These are phyloP conservation scores for Blumeria graminis DNA, from an alignment of 2,329 filamentous ascomycete genomes.

Conservation along the genomic window DNA sequence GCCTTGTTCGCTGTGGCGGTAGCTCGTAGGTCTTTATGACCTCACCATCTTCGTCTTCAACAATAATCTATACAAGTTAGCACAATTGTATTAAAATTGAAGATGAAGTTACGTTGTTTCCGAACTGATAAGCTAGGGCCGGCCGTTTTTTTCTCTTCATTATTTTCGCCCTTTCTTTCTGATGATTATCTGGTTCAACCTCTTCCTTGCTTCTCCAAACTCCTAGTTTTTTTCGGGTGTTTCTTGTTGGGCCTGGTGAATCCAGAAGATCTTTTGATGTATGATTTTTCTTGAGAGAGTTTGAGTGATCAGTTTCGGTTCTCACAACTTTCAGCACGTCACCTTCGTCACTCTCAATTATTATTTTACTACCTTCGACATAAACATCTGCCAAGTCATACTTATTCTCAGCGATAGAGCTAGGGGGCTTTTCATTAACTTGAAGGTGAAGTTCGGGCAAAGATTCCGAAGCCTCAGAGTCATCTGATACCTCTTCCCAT, in stretches of 20 bases:
- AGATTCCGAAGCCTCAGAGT: neutral
- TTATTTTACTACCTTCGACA: constrained; percentile 53
- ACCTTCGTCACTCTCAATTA: constrained; percentile 70
- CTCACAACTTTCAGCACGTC: constrained; percentile 53
- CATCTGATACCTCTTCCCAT: no score
- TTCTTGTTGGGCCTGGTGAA: constrained; percentile 11
- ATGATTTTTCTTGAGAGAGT: constrained; percentile 18
- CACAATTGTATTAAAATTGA: neutral
- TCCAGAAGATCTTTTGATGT: constrained; percentile 16
- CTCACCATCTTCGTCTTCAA: constrained; percentile 69
- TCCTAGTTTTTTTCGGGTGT: constrained; percentile 13
- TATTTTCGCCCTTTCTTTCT: constrained; percentile 14
- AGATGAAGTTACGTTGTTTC: constrained; percentile 36
- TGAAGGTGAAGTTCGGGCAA: neutral
- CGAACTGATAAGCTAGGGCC: constrained; percentile 66
- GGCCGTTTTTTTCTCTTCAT: constrained; percentile 36
- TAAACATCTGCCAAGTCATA: constrained; percentile 37
- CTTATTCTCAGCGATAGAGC: constrained; percentile 3
- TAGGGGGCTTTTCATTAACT: neutral
- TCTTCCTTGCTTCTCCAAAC: constrained; percentile 17
- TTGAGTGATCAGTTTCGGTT: constrained; percentile 11
- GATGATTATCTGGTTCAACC: constrained; percentile 16
- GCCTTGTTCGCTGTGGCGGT: constrained; percentile 19
- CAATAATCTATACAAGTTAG: constrained; percentile 37
- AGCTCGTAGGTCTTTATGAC: constrained; percentile 69